These are phyloP conservation scores for Leishmania major DNA, from an alignment of 208 protist genomes.

Conservation along the genomic window DNA sequence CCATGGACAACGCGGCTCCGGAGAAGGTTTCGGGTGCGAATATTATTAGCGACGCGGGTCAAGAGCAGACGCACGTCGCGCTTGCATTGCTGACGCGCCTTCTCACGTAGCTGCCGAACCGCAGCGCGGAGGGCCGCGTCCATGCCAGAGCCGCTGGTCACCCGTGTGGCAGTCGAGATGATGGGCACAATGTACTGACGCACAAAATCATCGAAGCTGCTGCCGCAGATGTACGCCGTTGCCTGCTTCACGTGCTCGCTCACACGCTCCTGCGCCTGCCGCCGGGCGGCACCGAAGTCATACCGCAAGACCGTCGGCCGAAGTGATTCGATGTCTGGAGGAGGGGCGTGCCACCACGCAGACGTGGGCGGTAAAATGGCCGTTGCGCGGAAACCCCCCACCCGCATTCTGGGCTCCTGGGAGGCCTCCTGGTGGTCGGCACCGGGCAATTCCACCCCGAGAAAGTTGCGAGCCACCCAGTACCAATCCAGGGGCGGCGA, in stretches of 20 bases:
- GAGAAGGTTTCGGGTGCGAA: conserved; percentile 49
- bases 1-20: conserved; percentile 37
- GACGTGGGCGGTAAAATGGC: background rate
- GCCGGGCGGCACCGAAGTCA: background rate
- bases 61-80: conserved; percentile 41
- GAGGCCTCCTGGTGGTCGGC: no score
- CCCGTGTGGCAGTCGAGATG: conserved; percentile 31
- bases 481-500: conserved; percentile 1
- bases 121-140: conserved; percentile 38
- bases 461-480: background rate
- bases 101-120: conserved; percentile 45
- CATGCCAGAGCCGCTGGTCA: conserved; percentile 19
- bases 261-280: conserved; percentile 11
- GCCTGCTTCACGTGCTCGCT: conserved; percentile 10
- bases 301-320: conserved; percentile 32
- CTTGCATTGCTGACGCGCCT: conserved; percentile 35
- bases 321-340: conserved; percentile 10
- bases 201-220: conserved; percentile 45
- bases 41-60: conserved; percentile 49
- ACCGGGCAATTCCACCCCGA: no score
- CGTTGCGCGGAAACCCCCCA: background rate
- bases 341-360: background rate
- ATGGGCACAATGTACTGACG: conserved; percentile 45
- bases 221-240: conserved; percentile 30
- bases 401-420: no score